These are phyloP conservation scores for Penicillium sp. DNA, from an alignment of 2,329 filamentous ascomycete species.

Conservation along the genomic window DNA sequence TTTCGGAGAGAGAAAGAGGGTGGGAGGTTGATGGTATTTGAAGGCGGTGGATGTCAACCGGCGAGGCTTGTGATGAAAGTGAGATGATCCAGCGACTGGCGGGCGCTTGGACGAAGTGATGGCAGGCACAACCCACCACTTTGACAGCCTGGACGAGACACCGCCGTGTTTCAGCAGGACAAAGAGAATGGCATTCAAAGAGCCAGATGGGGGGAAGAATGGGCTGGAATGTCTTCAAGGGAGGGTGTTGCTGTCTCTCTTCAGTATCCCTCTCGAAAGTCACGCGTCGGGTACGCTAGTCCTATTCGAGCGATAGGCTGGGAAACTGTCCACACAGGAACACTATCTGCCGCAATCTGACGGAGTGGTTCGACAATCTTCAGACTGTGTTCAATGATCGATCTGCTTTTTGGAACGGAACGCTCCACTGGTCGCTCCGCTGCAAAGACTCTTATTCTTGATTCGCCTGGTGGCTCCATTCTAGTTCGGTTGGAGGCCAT, in stretches of 20 bases:
- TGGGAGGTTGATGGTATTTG: conserved; percentile 9
- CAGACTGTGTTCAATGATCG: not conserved
- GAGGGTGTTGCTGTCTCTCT: conserved; percentile 23
- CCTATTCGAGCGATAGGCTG: conserved; percentile 23
- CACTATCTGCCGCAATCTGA: not conserved
- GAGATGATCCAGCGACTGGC: not conserved
- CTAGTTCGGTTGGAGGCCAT: not conserved
- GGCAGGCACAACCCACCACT: conserved; percentile 1
- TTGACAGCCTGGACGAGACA: not conserved
- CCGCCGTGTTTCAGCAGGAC: conserved; percentile 7
- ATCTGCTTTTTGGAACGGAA: not conserved
- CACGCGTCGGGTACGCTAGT: conserved; percentile 43
- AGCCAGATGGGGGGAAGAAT: not conserved
- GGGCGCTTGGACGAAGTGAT: conserved; percentile 14
- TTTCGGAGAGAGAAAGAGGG: not conserved
- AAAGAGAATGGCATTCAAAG: conserved; percentile 17
- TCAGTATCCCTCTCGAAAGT: conserved; percentile 31
- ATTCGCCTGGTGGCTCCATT: not conserved
- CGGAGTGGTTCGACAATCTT: not conserved
- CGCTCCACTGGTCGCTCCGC: not conserved
- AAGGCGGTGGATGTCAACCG: not conserved
- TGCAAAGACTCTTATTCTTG: not conserved
- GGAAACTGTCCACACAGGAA: not conserved
- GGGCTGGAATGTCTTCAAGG: conserved; percentile 15
- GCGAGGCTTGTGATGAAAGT: conserved; percentile 9